A percentile compares a stretch with the other conserved stretches of the same genome.
Conservation (phyloP, 2,329 filamentous ascomycete genomes). For the Grosmannia clavigera region DNA sequence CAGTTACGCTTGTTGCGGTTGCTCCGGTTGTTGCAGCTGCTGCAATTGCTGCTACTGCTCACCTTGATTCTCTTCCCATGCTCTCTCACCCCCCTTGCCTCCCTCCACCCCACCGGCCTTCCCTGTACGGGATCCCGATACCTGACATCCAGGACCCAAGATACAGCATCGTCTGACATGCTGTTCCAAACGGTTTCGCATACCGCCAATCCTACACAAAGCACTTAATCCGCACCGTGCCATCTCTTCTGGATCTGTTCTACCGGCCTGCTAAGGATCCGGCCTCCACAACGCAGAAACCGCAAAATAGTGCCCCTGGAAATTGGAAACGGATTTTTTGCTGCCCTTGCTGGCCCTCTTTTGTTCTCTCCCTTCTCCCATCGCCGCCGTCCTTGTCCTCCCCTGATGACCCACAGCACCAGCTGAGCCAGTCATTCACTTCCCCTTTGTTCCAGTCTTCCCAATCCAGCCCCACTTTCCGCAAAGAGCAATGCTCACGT, state of each 20-base stretch:
- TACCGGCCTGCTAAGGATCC: not conserved
- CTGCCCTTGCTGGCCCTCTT: not conserved
- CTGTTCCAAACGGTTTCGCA: slow-evolving; percentile 10
- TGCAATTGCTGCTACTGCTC: not conserved
- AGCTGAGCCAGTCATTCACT: not conserved
- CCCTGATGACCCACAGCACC: not conserved
- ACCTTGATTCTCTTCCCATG: not conserved
- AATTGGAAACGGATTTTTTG: not conserved
- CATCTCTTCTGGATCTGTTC: slow-evolving; percentile 11
- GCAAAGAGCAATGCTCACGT: not conserved
- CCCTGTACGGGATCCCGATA: not conserved
- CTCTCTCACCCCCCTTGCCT: not conserved
- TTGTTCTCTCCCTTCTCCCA: not conserved
- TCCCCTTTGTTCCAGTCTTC: not conserved
- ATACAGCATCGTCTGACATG: slow-evolving; percentile 6
- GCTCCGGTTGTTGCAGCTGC: not conserved
- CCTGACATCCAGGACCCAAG: not conserved
- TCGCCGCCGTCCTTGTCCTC: not conserved
- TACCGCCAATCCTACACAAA: slow-evolving; percentile 1
- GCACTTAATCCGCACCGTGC: slow-evolving; percentile 4
- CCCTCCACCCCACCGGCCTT: not conserved
- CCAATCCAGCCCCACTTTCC: not conserved
- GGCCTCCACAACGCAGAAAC: not conserved
- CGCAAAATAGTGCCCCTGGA: not conserved
- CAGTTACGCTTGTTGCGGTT: not conserved